Base-by-base conservation (phyloP, 2,329 filamentous ascomycete genomes). In the Cytospora schulzeri region DNA sequence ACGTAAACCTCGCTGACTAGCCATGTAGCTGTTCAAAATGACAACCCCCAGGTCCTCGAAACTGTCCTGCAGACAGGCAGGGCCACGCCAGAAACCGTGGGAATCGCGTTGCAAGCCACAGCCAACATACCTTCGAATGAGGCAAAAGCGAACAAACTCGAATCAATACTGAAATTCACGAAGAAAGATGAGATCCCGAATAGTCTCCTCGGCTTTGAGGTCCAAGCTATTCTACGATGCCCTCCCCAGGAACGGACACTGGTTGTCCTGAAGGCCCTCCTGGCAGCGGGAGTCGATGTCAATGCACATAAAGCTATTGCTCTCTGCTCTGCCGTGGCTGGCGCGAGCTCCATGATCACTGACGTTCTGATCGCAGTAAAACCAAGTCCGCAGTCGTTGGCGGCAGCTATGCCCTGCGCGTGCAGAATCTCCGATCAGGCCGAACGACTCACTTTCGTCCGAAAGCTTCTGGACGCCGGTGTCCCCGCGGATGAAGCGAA, bases 221-320 rank as follows among this genome's bases (percentile, higher is more conserved):
- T 86, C 5, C 77, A 81, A 52, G 76, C 74, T 1, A 70, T 82
- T 4, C 71, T 83, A 12, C 73, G 78, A 61, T 74, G 75, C 3
- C 74, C 73, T 0, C 71, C 73, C 0, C 71, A 75, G 1, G 71
- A 77, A 14, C 77, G 79, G 4, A 77, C 77, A 1, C 71, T 83
- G 6, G 75, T 79, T 2, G 78, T 81, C 0, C 64, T 86, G 38
- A 77, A 79, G 62, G 73, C 77, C 0, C 76, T 88, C 0, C 70
- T 88, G 1, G 75, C 78, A 1, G 76, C 79, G 1, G 83, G 84
- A 0, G 85, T 85, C 2, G 80, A 86, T 55, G 75, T 85, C n/a
- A 86, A 87, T 67, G 76, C 78, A 1, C 77, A 80, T 63, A 80
- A 84, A 29, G 83, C 79, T 0, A 78, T 80, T 1, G 79, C 84